Evolutionary conservation across 768 basidiomycete genomes (phyloP).

Genomic region (Pleurotus eryngii): DNA sequence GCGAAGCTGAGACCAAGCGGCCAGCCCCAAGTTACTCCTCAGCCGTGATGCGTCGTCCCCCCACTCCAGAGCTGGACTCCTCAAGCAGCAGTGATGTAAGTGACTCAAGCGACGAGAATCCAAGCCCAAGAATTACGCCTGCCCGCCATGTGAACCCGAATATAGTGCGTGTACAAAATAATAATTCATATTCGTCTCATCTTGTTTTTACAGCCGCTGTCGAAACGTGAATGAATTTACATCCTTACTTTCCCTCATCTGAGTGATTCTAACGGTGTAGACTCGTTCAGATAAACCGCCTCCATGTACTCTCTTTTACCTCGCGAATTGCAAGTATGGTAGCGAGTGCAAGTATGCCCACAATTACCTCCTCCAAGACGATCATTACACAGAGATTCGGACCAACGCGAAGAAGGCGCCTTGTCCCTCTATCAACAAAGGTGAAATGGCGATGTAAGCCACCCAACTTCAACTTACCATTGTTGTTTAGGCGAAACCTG

Average conservation of each 20-base stretch:
- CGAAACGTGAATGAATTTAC: constrained; percentile 49
- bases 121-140: constrained; percentile 20
- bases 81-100: constrained; percentile 42
- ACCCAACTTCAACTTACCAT: constrained; percentile 3
- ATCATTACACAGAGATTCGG: constrained; percentile 52
- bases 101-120: constrained; percentile 39
- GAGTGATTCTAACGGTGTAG: constrained; percentile 14
- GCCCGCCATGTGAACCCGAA: constrained; percentile 47
- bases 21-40: constrained; percentile 42
- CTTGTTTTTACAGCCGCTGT: constrained; percentile 41
- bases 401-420: constrained; percentile 60
- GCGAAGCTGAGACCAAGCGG: background rate
- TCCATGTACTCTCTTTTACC: constrained; percentile 65
- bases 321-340: constrained; percentile 59
- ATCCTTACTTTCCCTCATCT: background rate
- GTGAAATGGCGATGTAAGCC: constrained; percentile 24
- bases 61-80: constrained; percentile 37
- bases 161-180: constrained; percentile 31
- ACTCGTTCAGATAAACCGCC: constrained; percentile 50
- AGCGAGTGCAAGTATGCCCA: constrained; percentile 58
- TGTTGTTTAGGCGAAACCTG: constrained; percentile 46
- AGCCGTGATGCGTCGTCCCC: constrained; percentile 28
- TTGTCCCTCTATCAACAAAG: constrained; percentile 57
- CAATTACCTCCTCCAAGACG: constrained; percentile 53
- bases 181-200: constrained; percentile 16